Evolutionary conservation across 345 rosid species (phyloP).

Genomic region (Arabidopsis suecica): DNA sequence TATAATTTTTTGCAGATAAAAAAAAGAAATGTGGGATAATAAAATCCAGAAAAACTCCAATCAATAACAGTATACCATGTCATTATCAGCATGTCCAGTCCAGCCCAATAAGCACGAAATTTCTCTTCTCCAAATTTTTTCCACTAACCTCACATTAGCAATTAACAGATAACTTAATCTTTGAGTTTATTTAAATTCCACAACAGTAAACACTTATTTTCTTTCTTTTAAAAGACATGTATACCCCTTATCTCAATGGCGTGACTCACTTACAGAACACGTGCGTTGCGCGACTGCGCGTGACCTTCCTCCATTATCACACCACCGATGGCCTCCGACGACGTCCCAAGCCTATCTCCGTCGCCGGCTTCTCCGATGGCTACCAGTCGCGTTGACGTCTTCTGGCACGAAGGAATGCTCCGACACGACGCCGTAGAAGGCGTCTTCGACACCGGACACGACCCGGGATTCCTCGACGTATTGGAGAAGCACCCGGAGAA

Average conservation of each 20-base stretch:
- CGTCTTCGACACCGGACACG: conserved; percentile 67
- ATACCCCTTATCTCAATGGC: not conserved
- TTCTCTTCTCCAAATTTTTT: not conserved
- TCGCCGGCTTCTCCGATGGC: conserved; percentile 26
- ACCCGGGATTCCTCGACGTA: conserved; percentile 78
- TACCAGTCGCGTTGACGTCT: conserved; percentile 53
- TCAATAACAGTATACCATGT: not conserved
- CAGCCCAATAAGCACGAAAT: not conserved
- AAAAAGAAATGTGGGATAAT: too few relatives aligned
- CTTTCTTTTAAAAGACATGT: not conserved
- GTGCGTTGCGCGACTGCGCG: not conserved
- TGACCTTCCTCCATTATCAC: not conserved
- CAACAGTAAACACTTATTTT: not conserved
- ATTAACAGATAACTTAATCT: too few relatives aligned
- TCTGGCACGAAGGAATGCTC: conserved; percentile 95
- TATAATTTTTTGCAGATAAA: too few relatives aligned
- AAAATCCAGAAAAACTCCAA: not conserved
- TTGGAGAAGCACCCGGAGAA: conserved; percentile 87
- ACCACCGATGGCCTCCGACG: conserved; percentile 25
- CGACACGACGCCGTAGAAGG: conserved; percentile 67
- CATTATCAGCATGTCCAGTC: not conserved
- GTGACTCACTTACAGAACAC: not conserved
- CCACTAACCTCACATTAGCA: not conserved
- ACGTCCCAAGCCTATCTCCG: conserved; percentile 16
- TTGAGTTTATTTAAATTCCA: not conserved